Percentiles rank a stretch among this genome's conserved stretches.
phyloP scores from a whole-genome alignment of 768 basidiomycete genomes.

The Amylocystis lapponica region DNA sequence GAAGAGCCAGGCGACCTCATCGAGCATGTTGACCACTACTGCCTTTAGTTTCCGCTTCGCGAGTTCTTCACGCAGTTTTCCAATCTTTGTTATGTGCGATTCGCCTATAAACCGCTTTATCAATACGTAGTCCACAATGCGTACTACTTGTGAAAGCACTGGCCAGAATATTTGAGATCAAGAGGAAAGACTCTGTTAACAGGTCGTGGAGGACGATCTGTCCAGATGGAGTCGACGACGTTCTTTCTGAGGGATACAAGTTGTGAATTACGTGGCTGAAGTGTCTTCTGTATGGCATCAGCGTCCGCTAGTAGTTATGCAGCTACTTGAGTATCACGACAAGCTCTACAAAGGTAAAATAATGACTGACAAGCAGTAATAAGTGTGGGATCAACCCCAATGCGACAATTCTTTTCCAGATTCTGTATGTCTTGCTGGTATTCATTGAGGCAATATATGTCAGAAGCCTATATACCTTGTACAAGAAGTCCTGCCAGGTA shows the following conservation, averaged over 20 bases:
- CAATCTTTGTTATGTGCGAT: constrained; percentile 61
- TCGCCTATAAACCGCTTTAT: too few relatives aligned
- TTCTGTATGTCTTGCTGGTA: constrained; percentile 45
- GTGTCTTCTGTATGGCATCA: constrained; percentile 49
- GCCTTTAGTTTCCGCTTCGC: constrained; percentile 60
- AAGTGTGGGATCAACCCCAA: constrained; percentile 80
- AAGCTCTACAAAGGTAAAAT: too few relatives aligned
- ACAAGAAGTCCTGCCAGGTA: constrained; percentile 84
- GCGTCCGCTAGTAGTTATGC: constrained; percentile 65
- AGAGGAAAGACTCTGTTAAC: constrained; percentile 62
- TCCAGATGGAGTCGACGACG: constrained; percentile 77
- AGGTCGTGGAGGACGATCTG: constrained; percentile 63
- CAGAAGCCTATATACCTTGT: constrained; percentile 42
- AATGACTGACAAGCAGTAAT: constrained; percentile 54
- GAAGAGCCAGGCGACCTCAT: constrained; percentile 93
- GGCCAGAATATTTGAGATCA: constrained; percentile 70
- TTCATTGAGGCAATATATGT: neutral
- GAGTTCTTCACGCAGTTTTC: constrained; percentile 57
- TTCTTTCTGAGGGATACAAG: constrained; percentile 67
- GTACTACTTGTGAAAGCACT: constrained; percentile 6
- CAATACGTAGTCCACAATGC: too few relatives aligned
- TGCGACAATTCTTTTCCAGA: constrained; percentile 51
- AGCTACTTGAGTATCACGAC: too few relatives aligned
- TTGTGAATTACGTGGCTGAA: constrained; percentile 47
- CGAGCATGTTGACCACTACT: constrained; percentile 79